Evolutionary conservation across 371 early-diverging fungal genomes (phyloP).

Genomic region (Amoeboaphelidium protococcarum): DNA sequence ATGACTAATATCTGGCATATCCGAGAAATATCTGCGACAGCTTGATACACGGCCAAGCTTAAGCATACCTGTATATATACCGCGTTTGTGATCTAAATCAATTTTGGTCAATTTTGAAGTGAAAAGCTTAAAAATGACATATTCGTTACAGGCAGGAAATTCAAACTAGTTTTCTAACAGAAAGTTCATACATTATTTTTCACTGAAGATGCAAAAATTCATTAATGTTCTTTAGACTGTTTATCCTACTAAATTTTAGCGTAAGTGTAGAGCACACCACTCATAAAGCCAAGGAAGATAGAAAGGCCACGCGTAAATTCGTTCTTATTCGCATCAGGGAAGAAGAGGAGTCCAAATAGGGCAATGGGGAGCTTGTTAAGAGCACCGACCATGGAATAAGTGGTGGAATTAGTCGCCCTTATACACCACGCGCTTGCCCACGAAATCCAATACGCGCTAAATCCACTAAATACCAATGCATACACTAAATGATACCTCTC

Average conservation of each 20-base stretch:
- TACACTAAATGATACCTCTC: slow-evolving; percentile 18
- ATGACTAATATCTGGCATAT: background rate
- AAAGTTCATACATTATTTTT: too few relatives aligned
- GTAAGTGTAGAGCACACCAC: slow-evolving; percentile 52
- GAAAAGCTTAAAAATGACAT: too few relatives aligned
- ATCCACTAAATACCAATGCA: slow-evolving; percentile 54
- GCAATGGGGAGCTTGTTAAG: slow-evolving; percentile 95
- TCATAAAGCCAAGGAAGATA: slow-evolving; percentile 28
- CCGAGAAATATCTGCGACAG: too few relatives aligned
- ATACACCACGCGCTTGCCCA: slow-evolving; percentile 87
- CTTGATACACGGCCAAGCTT: too few relatives aligned
- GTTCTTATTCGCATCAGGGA: slow-evolving; percentile 31
- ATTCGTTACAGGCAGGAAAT: too few relatives aligned
- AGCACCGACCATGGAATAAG: slow-evolving; percentile 95
- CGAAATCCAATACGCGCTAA: slow-evolving; percentile 73
- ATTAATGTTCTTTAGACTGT: too few relatives aligned
- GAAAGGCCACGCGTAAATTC: background rate
- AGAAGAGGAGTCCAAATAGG: slow-evolving; percentile 75
- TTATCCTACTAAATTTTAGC: slow-evolving; percentile 30
- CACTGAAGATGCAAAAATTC: too few relatives aligned
- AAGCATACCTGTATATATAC: too few relatives aligned
- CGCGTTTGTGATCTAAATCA: too few relatives aligned
- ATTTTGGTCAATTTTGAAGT: too few relatives aligned
- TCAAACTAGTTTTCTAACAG: too few relatives aligned
- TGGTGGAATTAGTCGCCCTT: slow-evolving; percentile 79